phyloP scores from a whole-genome alignment of 106 monocot genomes.

The Amphibolis antarctica region DNA sequence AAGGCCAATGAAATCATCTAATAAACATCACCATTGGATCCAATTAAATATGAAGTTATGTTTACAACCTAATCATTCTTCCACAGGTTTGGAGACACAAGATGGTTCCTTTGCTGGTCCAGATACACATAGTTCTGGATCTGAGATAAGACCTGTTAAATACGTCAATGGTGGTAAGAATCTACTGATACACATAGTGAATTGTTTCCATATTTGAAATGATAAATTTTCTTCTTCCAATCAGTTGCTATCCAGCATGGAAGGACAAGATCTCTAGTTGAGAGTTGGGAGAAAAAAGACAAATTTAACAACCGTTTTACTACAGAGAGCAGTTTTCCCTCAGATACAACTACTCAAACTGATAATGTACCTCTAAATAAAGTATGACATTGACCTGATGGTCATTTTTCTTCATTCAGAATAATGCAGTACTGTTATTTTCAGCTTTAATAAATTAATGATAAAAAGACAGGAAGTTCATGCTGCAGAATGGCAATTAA shows the following conservation, averaged over 20 bases:
- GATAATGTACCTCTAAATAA: not conserved
- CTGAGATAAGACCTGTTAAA: slow-evolving; percentile 40
- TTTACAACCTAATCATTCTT: too few relatives aligned
- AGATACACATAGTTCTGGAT: slow-evolving; percentile 28
- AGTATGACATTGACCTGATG: slow-evolving; percentile 8
- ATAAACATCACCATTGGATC: too few relatives aligned
- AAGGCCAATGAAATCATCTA: too few relatives aligned
- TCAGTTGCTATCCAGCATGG: slow-evolving; percentile 79
- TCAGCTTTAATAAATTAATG: too few relatives aligned
- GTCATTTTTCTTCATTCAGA: not conserved
- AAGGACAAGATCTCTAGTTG: slow-evolving; percentile 76
- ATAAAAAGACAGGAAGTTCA: too few relatives aligned
- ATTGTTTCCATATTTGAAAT: not conserved
- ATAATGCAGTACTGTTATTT: too few relatives aligned
- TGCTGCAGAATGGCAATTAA: too few relatives aligned
- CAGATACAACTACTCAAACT: slow-evolving; percentile 9
- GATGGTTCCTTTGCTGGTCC: slow-evolving; percentile 21
- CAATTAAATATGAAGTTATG: too few relatives aligned
- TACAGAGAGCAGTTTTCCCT: slow-evolving; percentile 13
- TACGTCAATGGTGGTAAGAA: slow-evolving; percentile 71
- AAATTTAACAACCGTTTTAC: slow-evolving; percentile 17
- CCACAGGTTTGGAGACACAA: too few relatives aligned
- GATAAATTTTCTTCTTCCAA: not conserved
- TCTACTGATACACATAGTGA: not conserved
- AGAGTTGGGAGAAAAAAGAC: slow-evolving; percentile 80